Percentiles rank a stretch among this genome's conserved stretches.
Evolutionary conservation across 192 early-diverging fungal species (phyloP).

Genomic region (Spizellomyces sp.): DNA sequence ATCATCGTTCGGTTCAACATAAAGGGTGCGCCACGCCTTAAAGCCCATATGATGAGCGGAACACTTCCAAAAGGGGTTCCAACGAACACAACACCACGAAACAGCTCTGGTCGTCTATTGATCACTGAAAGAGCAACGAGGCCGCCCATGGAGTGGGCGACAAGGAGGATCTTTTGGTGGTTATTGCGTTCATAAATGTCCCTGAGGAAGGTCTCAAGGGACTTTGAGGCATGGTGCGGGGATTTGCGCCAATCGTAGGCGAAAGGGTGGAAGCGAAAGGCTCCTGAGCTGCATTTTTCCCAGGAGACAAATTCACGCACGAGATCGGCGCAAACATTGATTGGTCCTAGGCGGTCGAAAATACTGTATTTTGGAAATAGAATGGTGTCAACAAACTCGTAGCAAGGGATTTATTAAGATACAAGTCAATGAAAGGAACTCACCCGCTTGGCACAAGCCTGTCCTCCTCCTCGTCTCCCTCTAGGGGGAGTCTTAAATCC

Average conservation of each 20-base stretch:
- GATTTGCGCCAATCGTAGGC: conserved; percentile 39
- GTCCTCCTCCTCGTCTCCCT: conserved; percentile 25
- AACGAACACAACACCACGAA: conserved; percentile 25
- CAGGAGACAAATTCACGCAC: conserved; percentile 16
- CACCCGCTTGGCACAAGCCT: conserved; percentile 25
- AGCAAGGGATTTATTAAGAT: neutral
- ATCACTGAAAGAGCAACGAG: conserved; percentile 30
- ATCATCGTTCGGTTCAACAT: conserved; percentile 28
- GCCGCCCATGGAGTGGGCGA: conserved; percentile 41
- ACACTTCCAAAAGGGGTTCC: conserved; percentile 38
- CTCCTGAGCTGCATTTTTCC: conserved; percentile 23
- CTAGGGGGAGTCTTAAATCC: conserved; percentile 15
- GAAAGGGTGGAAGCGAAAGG: conserved; percentile 33
- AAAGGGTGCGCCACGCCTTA: conserved; percentile 31
- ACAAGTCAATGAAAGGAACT: neutral
- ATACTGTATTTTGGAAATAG: conserved; percentile 2
- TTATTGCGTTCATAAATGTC: conserved; percentile 28
- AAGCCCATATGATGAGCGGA: conserved; percentile 33
- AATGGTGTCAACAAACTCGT: neutral
- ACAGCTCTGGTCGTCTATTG: conserved; percentile 36
- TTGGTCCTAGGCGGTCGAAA: conserved; percentile 32
- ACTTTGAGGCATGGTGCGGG: conserved; percentile 16
- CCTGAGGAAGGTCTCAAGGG: conserved; percentile 21
- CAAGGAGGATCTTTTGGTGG: conserved; percentile 23
- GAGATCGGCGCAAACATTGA: conserved; percentile 39